phyloP scores from a whole-genome alignment of 495 filamentous ascomycete species.

The Penicillium argentinense region DNA sequence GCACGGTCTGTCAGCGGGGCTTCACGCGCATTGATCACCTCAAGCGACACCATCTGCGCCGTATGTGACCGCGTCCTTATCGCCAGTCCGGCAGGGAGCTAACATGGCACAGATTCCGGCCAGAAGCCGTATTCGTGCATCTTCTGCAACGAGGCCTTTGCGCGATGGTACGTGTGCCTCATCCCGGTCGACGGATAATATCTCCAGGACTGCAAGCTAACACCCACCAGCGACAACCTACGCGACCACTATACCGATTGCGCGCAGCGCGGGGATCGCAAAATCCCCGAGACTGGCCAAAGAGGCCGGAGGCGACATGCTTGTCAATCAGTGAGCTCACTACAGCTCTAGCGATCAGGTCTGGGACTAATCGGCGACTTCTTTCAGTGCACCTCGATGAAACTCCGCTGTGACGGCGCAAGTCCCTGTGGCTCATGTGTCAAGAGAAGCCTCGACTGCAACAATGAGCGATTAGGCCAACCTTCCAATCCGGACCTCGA shows the following conservation, averaged over 20 bases:
- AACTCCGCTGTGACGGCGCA: slow-evolving; percentile 49
- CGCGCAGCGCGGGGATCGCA: slow-evolving; percentile 38
- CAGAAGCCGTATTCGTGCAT: slow-evolving; percentile 47
- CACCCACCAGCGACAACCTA: slow-evolving; percentile 39
- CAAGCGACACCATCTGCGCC: slow-evolving; percentile 48
- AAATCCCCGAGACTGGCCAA: slow-evolving; percentile 48
- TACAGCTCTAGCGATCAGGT: too few species aligned
- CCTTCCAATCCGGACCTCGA: slow-evolving; percentile 10
- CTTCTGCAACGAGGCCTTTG: slow-evolving; percentile 46
- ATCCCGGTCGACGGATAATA: not conserved
- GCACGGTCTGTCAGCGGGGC: slow-evolving; percentile 45
- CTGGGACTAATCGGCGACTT: not conserved
- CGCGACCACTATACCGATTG: slow-evolving; percentile 48
- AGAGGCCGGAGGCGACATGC: slow-evolving; percentile 48
- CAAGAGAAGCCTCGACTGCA: slow-evolving; percentile 45
- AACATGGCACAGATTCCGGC: slow-evolving; percentile 39
- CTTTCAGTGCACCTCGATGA: slow-evolving; percentile 51
- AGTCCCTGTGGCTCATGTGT: slow-evolving; percentile 49
- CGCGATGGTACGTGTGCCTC: slow-evolving; percentile 38
- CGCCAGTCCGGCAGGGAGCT: slow-evolving; percentile 14
- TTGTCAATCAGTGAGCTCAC: slow-evolving; percentile 43
- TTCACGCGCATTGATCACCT: slow-evolving; percentile 52
- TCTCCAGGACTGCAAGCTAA: not conserved
- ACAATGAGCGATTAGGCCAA: slow-evolving; percentile 31
- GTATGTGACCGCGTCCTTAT: slow-evolving; percentile 29